Evolutionary conservation across 1,284 basidiomycete genomes (phyloP).

Genomic region (Megacollybia platyphylla): DNA sequence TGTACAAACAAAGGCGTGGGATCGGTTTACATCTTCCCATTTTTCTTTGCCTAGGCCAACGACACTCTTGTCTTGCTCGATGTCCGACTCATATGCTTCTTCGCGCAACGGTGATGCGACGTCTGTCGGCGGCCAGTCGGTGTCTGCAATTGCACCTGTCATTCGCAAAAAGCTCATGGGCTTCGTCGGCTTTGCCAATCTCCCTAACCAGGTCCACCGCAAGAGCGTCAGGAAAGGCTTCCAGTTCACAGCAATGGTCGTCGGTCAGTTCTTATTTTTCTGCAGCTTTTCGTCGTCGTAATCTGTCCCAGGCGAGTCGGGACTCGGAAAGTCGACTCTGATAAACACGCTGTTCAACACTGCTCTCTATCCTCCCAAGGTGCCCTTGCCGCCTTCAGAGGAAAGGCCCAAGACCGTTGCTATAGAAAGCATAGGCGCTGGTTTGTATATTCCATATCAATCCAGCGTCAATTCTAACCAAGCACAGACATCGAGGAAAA

Average conservation of each 20-base stretch:
- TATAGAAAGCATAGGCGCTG: conserved; percentile 93
- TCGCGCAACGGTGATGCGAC: conserved; percentile 51
- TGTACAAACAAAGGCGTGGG: too few relatives aligned
- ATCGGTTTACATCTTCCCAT: not conserved
- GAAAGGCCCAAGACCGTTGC: conserved; percentile 87
- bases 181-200: conserved; percentile 77
- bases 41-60: not conserved
- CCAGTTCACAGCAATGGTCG: conserved; percentile 94
- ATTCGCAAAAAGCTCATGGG: conserved; percentile 89
- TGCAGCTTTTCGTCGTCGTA: conserved; percentile 13
- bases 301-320: conserved; percentile 73
- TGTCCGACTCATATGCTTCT: conserved; percentile 63
- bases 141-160: conserved; percentile 35
- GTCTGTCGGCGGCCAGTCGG: conserved; percentile 44
- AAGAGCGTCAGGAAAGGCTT: conserved; percentile 94
- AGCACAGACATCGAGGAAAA: conserved; percentile 91
- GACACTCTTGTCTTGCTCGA: conserved; percentile 19
- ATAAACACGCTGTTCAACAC: conserved; percentile 98
- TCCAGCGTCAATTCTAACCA: conserved; percentile 16
- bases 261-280: conserved; percentile 55
- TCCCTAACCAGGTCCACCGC: conserved; percentile 96
- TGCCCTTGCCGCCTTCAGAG: conserved; percentile 69
- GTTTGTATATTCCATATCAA: conserved; percentile 33
- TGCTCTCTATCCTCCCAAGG: conserved; percentile 80
- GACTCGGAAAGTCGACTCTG: conserved; percentile 93